These are phyloP conservation scores for Tanacetum coccineum DNA, from an alignment of 129 eudicot species.

Conservation along the genomic window DNA sequence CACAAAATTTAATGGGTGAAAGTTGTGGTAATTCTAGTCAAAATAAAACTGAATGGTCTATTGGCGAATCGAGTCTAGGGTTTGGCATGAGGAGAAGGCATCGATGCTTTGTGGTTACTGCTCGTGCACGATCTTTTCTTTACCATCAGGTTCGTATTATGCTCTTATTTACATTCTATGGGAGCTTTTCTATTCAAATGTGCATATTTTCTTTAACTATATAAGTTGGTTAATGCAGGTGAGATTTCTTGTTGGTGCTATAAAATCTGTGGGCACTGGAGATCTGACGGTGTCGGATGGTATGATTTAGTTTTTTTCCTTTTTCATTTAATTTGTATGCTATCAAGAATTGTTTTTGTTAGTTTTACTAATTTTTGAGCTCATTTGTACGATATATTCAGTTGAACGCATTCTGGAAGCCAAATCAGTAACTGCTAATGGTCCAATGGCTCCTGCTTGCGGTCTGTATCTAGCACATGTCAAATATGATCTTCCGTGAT, in stretches of 20 bases:
- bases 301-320: conserved; percentile 19
- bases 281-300: conserved; percentile 75
- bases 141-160: conserved; percentile 76
- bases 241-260: conserved; percentile 86
- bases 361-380: conserved; percentile 1
- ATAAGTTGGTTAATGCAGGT: conserved; percentile 46
- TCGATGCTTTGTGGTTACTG: conserved; percentile 83
- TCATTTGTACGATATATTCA: conserved; percentile 22
- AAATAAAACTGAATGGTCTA: conserved; percentile 23
- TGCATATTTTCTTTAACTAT: neutral
- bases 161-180: neutral
- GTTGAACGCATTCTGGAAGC: conserved; percentile 85
- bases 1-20: conserved; percentile 25
- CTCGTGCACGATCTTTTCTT: conserved; percentile 85
- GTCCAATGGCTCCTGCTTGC: conserved; percentile 94
- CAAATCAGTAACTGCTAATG: conserved; percentile 65
- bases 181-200: neutral
- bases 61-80: conserved; percentile 35
- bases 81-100: conserved; percentile 80
- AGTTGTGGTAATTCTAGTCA: conserved; percentile 18
- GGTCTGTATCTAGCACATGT: conserved; percentile 90
- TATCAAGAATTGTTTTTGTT: neutral
- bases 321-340: neutral
- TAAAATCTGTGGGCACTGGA: conserved; percentile 89
- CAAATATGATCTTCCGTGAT: conserved; percentile 70